Conservation (phyloP, 1,284 basidiomycete species). For the Filobasidium uniguttulatum region DNA sequence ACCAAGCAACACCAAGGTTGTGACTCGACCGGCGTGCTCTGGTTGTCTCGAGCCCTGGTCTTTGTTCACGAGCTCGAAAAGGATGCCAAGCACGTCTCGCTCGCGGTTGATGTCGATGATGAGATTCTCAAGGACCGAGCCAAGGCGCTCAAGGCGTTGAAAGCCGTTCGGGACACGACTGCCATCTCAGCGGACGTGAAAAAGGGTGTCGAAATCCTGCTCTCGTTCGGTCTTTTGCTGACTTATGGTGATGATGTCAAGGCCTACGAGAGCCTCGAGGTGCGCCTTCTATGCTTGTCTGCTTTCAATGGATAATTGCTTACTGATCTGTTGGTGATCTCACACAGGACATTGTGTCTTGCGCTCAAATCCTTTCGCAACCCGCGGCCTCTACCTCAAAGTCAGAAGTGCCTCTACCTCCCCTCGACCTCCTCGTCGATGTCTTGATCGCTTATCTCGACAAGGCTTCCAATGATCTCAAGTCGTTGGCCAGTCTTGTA, state of each 20-base stretch:
- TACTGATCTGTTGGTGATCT: no score
- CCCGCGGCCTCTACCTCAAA: constrained; percentile 39
- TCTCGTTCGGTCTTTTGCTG: constrained; percentile 55
- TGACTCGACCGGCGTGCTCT: constrained; percentile 59
- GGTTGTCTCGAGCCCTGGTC: constrained; percentile 57
- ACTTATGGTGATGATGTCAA: constrained; percentile 53
- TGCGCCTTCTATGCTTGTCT: constrained; percentile 29
- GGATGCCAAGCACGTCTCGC: constrained; percentile 56
- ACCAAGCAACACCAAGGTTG: constrained; percentile 47
- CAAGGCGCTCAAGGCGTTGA: constrained; percentile 42
- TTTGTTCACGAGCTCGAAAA: constrained; percentile 48
- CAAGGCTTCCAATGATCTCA: constrained; percentile 66
- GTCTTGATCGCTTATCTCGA: constrained; percentile 79
- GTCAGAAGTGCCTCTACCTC: constrained; percentile 37
- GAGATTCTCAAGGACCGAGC: constrained; percentile 43
- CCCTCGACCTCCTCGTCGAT: constrained; percentile 76
- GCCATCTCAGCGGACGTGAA: constrained; percentile 42
- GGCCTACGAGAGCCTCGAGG: constrained; percentile 51
- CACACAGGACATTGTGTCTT: constrained; percentile 1
- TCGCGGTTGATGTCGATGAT: constrained; percentile 47
- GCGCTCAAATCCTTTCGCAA: constrained; percentile 17
- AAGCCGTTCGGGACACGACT: constrained; percentile 40
- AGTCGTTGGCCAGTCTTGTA: constrained; percentile 64
- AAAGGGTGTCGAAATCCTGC: constrained; percentile 53
- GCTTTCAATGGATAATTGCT: no score